These are phyloP conservation scores for Balakata baccata DNA, from an alignment of 345 rosid genomes.

Conservation along the genomic window DNA sequence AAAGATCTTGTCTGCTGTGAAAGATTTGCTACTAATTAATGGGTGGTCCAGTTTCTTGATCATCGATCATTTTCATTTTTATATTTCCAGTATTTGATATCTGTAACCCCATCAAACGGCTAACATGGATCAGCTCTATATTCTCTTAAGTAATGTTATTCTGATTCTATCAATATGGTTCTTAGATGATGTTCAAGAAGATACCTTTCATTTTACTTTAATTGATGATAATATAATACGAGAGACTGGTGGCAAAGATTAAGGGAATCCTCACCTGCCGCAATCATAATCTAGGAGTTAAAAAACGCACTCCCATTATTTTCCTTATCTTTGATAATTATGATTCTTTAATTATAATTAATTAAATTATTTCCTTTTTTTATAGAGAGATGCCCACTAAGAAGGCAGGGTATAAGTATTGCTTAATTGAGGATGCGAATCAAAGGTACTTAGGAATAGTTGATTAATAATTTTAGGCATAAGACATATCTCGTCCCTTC, in stretches of 20 bases:
- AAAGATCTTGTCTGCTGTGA: conserved; percentile 13
- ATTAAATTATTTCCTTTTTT: not conserved
- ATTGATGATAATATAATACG: conserved; percentile 1
- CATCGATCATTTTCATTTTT: not conserved
- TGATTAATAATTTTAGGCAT: not conserved
- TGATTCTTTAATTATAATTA: conserved; percentile 9
- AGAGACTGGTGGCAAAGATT: conserved; percentile 38
- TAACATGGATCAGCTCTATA: no score
- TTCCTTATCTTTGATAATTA: conserved; percentile 5
- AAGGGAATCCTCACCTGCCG: conserved; percentile 39
- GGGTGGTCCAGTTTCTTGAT: conserved; percentile 11
- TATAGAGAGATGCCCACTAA: conserved; percentile 2
- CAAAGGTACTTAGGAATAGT: not conserved
- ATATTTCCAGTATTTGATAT: no score
- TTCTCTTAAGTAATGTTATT: no score
- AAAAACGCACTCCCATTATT: not conserved
- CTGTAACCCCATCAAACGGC: no score
- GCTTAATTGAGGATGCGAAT: not conserved
- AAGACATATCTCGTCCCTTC: no score
- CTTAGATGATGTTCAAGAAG: no score
- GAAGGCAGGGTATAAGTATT: not conserved
- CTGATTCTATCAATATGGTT: no score
- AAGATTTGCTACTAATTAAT: conserved; percentile 11
- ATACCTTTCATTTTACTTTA: conserved; percentile 5
- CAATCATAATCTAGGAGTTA: conserved; percentile 31